A percentile compares a stretch with the other conserved stretches of the same genome.
These are phyloP conservation scores for Scheffersomyces lignosus DNA, from an alignment of 805 yeast species.

Conservation along the genomic window DNA sequence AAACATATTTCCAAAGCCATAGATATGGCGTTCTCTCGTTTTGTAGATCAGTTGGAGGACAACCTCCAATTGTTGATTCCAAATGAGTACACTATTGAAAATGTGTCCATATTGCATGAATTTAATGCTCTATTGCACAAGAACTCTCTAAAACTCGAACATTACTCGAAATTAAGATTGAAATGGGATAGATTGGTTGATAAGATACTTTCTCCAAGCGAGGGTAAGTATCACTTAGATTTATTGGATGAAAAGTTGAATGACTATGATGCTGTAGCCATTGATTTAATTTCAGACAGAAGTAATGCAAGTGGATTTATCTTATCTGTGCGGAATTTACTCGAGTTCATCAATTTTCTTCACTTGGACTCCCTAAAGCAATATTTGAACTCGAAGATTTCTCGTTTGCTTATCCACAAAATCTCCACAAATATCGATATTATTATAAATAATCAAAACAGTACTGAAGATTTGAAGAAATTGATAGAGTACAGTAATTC, in stretches of 20 bases:
- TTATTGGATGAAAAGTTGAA: constrained; percentile 6
- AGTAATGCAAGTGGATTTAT: constrained; percentile 11
- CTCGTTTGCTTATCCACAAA: constrained; percentile 25
- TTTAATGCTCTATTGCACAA: constrained; percentile 9
- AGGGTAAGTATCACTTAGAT: constrained; percentile 1
- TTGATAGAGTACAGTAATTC: constrained; percentile 18
- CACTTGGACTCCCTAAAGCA: constrained; percentile 21
- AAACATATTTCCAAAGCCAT: constrained; percentile 4
- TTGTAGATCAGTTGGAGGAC: constrained; percentile 13
- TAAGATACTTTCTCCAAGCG: constrained; percentile 8
- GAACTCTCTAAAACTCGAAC: constrained; percentile 7
- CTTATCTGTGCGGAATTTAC: constrained; percentile 24
- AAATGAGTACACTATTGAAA: constrained; percentile 9
- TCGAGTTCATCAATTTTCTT: constrained; percentile 29
- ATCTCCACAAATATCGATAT: constrained; percentile 31
- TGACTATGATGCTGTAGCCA: constrained; percentile 4
- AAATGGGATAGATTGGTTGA: constrained; percentile 13
- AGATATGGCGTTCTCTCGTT: constrained; percentile 3
- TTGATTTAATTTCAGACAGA: background rate
- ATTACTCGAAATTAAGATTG: constrained; percentile 6
- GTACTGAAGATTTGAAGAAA: constrained; percentile 18
- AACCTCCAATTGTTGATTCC: constrained; percentile 22
- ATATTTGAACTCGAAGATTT: constrained; percentile 26
- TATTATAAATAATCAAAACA: constrained; percentile 16
- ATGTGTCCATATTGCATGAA: constrained; percentile 8